phyloP scores from a whole-genome alignment of 2,329 filamentous ascomycete genomes.

The Coniella vitis region DNA sequence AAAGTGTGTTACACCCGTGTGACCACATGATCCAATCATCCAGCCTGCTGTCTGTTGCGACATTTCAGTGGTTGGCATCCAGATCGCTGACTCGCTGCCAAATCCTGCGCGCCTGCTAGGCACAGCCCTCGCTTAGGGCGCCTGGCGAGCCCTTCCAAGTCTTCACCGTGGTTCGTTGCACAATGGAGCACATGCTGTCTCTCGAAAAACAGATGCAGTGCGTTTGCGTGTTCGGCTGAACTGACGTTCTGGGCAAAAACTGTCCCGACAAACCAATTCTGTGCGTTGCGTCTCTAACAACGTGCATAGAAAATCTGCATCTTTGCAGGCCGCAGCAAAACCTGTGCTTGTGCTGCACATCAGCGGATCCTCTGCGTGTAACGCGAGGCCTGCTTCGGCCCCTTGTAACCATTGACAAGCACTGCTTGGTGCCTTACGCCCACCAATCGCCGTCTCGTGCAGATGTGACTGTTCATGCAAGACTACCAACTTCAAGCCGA shows the following conservation, averaged over 20 bases:
- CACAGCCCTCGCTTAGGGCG: too few species aligned
- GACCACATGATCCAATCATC: conserved; percentile 2
- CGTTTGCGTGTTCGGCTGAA: too few species aligned
- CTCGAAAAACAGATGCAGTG: too few species aligned
- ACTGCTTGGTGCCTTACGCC: background rate
- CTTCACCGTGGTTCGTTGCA: too few species aligned
- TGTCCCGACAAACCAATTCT: background rate
- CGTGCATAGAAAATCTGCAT: background rate
- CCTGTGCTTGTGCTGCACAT: conserved; percentile 9
- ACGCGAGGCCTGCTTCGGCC: conserved; percentile 4
- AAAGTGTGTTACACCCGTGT: conserved; percentile 9
- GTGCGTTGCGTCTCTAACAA: background rate
- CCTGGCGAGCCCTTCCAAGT: too few species aligned
- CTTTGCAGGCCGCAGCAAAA: conserved; percentile 3
- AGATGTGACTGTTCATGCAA: conserved; percentile 12
- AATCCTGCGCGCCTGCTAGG: background rate
- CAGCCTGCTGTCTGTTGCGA: background rate
- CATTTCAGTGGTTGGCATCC: background rate
- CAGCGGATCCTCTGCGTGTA: conserved; percentile 15
- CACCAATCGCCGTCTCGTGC: conserved; percentile 8
- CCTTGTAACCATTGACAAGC: background rate
- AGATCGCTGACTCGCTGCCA: too few species aligned
- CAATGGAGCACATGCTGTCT: too few species aligned
- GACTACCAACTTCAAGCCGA: conserved; percentile 7
- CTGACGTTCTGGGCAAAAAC: background rate